Evolutionary conservation across 495 filamentous ascomycete genomes (phyloP), one percentile per base, ranked within the genome.

Genomic region (Cryomyces minteri): DNA sequence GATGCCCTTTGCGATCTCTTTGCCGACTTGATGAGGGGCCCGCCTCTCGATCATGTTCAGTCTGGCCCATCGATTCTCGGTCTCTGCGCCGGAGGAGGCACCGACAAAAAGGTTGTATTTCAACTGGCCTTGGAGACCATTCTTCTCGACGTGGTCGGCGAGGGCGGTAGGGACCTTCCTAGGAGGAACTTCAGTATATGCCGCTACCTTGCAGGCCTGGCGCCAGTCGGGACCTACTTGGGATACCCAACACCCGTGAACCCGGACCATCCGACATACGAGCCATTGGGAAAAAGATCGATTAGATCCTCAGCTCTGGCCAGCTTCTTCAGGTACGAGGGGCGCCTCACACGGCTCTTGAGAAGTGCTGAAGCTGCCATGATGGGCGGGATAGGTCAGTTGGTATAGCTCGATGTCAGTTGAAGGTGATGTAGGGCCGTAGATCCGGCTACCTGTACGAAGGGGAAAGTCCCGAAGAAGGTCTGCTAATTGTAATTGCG

Each of bases 231-330:
- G 25, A 34, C 79, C 39, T 68, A 81, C 80, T 90, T 90, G 43
- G 84, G 84, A 62, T 92, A 92, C 44, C 86, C 86, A 43, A 88
- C 83, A 54, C 84, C 86, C 28, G 86, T 94, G 60, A 94, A 94
- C 28, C 86, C 86, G n/a, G 54, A 51, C 84, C 84, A 92, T 47
- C 84, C 84, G 56, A 94, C 72, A 58, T 88, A 88, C 6, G 81
- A 61, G 57, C 77, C 79, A 72, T 90, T 69, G 43, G 85, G 86
- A 56, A 92, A 92, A 33, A 79, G 69, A 45, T 79, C 69, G 42
- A 94, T 68, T 44, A 92, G 62, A 62, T 92, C 85, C 61, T 88
- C 77, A 36, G 86, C 74, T 46, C 72, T 75, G 48, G 79, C 77
- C 28, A 94, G 65, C 67, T 86, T 90, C 48, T 74, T 82, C 41